Conservation (phyloP, 2,329 filamentous ascomycete species). For the Fusarium sp. region DNA sequence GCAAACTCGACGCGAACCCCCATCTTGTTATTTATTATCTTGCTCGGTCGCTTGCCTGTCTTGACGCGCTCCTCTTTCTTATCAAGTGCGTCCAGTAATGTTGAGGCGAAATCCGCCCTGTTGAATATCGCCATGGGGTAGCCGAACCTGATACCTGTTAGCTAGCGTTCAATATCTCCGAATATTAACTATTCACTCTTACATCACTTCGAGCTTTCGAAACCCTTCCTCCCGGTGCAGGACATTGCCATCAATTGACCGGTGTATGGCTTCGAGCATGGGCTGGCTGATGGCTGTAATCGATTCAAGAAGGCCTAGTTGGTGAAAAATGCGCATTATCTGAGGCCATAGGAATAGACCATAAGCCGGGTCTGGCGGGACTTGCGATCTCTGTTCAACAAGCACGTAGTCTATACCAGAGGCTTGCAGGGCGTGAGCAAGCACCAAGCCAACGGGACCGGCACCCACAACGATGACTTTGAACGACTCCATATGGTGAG, state of each 20-base stretch:
- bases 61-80: conserved; percentile 13
- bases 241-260: conserved; percentile 14
- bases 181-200: not conserved
- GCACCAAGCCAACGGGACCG: conserved; percentile 19
- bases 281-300: conserved; percentile 9
- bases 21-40: not conserved
- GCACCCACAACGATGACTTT: conserved; percentile 30
- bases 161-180: rapidly evolving
- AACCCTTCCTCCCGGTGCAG: conserved; percentile 1
- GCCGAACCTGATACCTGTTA: conserved; percentile 4
- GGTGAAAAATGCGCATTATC: conserved; percentile 23
- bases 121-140: conserved; percentile 31
- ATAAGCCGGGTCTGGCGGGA: conserved; percentile 25
- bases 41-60: conserved; percentile 21
- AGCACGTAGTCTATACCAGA: conserved; percentile 21
- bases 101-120: conserved; percentile 17
- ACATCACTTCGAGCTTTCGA: conserved; percentile 7
- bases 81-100: conserved; percentile 9
- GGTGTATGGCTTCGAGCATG: conserved; percentile 12
- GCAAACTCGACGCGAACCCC: conserved; percentile 17
- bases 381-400: conserved; percentile 26
- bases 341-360: conserved; percentile 30
- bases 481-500: conserved; percentile 9
- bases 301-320: conserved; percentile 14
- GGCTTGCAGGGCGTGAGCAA: conserved; percentile 22